phyloP scores from a whole-genome alignment of 805 yeast genomes.

The Wickerhamomyces pijperi region DNA sequence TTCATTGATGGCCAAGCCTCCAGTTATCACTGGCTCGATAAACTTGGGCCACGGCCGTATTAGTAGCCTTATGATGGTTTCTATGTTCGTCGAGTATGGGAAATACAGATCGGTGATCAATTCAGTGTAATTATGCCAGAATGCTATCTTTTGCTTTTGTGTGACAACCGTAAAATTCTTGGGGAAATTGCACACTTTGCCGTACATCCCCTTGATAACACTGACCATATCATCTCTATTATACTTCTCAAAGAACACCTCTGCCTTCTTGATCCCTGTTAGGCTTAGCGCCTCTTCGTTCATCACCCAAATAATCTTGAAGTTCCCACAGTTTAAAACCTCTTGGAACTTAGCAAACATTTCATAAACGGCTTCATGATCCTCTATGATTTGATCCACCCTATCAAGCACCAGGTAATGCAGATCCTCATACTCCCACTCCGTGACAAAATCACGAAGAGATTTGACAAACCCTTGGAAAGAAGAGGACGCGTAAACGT shows the following conservation, averaged over 20 bases:
- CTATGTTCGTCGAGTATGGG: conserved; percentile 14
- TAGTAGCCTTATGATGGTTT: conserved; percentile 9
- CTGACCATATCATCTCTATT: conserved; percentile 7
- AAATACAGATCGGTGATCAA: conserved; percentile 16
- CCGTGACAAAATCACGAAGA: conserved; percentile 6
- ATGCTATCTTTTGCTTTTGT: conserved; percentile 1
- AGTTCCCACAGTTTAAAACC: conserved; percentile 6
- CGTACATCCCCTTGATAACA: background rate
- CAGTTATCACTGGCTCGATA: conserved; percentile 9
- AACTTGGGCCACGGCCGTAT: conserved; percentile 15
- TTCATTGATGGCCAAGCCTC: conserved; percentile 8
- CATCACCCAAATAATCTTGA: conserved; percentile 13
- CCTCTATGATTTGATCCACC: conserved; percentile 16
- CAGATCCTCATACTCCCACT: conserved; percentile 4
- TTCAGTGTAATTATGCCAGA: conserved; percentile 15
- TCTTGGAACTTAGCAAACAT: conserved; percentile 14
- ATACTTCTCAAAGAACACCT: conserved; percentile 11
- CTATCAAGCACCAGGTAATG: conserved; percentile 17
- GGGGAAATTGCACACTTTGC: conserved; percentile 8
- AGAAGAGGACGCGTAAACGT: conserved; percentile 6
- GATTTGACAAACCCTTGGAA: conserved; percentile 15
- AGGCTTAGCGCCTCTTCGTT: conserved; percentile 9
- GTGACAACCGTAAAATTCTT: conserved; percentile 1
- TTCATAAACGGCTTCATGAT: conserved; percentile 6
- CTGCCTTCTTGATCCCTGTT: conserved; percentile 11